Percentiles rank a stretch among this genome's conserved stretches.
phyloP scores from a whole-genome alignment of 2,329 filamentous ascomycete species.

The Pseudogymnoascus sp. region DNA sequence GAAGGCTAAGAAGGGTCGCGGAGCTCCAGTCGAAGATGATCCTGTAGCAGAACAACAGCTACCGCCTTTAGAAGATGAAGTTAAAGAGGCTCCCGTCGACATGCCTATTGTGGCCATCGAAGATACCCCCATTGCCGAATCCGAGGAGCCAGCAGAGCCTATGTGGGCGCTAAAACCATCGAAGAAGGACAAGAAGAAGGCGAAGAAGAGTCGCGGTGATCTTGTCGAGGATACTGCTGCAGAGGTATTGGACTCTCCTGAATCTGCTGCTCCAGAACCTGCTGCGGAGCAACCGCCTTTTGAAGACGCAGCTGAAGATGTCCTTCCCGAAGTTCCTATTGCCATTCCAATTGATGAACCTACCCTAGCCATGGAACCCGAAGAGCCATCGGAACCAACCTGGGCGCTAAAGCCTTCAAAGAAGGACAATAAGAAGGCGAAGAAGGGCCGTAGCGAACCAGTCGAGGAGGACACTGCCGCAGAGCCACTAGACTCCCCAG shows the following conservation, averaged over 20 bases:
- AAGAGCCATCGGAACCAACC: not conserved
- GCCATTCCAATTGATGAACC: conserved; percentile 1
- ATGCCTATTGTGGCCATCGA: not conserved
- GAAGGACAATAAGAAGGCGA: conserved; percentile 35
- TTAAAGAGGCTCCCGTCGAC: not conserved
- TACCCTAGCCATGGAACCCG: not conserved
- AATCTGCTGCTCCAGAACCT: not conserved
- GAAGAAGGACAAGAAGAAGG: conserved; percentile 36
- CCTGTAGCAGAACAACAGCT: not conserved
- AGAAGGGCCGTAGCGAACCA: not conserved
- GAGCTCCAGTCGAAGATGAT: not conserved
- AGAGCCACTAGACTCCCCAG: not conserved
- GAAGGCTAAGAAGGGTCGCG: conserved; percentile 16
- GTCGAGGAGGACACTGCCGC: not conserved
- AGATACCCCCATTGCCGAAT: not conserved
- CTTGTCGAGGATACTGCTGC: not conserved
- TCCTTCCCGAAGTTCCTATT: not conserved
- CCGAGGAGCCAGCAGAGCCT: not conserved
- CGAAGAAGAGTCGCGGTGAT: not conserved
- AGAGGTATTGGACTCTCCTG: not conserved
- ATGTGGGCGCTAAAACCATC: conserved; percentile 16
- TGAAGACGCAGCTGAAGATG: not conserved
- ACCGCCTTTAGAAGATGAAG: not conserved
- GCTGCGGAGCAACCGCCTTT: not conserved
- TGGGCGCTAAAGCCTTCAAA: conserved; percentile 23